Conservation (phyloP, 805 yeast genomes). For the Candida coquimbonensis region DNA sequence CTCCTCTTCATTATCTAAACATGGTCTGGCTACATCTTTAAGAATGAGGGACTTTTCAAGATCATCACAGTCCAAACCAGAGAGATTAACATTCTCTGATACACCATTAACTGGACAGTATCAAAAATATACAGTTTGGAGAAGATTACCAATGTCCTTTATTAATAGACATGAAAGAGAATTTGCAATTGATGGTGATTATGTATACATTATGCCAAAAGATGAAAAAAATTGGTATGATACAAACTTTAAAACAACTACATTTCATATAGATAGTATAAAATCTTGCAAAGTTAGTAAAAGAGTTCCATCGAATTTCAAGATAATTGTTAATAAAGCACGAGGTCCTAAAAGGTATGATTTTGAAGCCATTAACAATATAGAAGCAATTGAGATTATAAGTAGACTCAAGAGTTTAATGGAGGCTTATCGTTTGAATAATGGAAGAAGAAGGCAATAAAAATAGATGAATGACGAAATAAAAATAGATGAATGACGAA, state of each 20-base stretch:
- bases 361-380: slow-evolving; percentile 61
- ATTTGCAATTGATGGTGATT: slow-evolving; percentile 89
- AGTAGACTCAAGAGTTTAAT: slow-evolving; percentile 55
- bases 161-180: slow-evolving; percentile 75
- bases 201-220: slow-evolving; percentile 80
- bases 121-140: slow-evolving; percentile 80
- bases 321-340: slow-evolving; percentile 65
- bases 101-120: slow-evolving; percentile 34
- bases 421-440: slow-evolving; percentile 44
- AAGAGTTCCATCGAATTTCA: slow-evolving; percentile 72
- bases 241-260: slow-evolving; percentile 64
- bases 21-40: slow-evolving; percentile 22
- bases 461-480: background rate
- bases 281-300: slow-evolving; percentile 67
- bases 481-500: too few relatives aligned
- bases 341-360: slow-evolving; percentile 77
- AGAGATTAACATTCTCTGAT: slow-evolving; percentile 15
- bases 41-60: slow-evolving; percentile 29
- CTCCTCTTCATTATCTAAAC: slow-evolving; percentile 9
- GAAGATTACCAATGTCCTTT: slow-evolving; percentile 82
- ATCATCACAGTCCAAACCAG: slow-evolving; percentile 15
- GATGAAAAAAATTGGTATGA: slow-evolving; percentile 73
- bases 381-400: slow-evolving; percentile 69
- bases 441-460: background rate
- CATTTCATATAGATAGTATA: slow-evolving; percentile 79